A percentile compares a stretch with the other conserved stretches of the same genome.
phyloP scores from a whole-genome alignment of 1,284 basidiomycete species.

The Austroboletus olivaceoglutinosus region DNA sequence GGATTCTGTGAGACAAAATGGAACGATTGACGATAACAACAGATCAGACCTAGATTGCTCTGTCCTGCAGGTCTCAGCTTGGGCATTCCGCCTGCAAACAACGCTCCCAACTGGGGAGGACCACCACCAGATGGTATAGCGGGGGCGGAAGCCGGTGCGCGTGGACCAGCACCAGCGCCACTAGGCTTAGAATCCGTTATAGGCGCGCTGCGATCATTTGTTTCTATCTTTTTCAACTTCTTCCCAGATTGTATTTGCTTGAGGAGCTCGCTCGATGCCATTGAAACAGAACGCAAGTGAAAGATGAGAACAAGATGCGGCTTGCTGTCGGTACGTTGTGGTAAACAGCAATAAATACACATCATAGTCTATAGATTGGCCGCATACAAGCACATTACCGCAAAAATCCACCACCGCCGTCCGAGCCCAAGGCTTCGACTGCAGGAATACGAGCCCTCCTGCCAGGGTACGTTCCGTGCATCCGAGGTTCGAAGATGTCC shows the following conservation, averaged over 20 bases:
- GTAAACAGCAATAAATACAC: conserved; percentile 26
- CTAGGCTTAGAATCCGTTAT: conserved; percentile 51
- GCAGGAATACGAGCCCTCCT: too few species aligned
- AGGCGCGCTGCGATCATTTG: conserved; percentile 80
- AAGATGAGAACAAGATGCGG: not conserved
- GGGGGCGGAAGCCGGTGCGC: conserved; percentile 30
- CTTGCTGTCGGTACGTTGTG: not conserved
- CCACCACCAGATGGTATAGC: conserved; percentile 41
- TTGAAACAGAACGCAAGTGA: conserved; percentile 30
- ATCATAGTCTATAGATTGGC: not conserved
- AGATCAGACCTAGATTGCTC: conserved; percentile 49
- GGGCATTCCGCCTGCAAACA: conserved; percentile 91
- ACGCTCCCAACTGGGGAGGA: conserved; percentile 76
- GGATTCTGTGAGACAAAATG: conserved; percentile 14
- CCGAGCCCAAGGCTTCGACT: too few species aligned
- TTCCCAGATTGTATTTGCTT: conserved; percentile 79
- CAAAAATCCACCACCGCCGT: too few species aligned
- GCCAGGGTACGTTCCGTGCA: too few species aligned
- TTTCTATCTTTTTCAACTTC: conserved; percentile 75
- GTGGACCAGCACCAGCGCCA: conserved; percentile 39
- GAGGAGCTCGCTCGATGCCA: conserved; percentile 71
- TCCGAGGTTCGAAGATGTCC: too few species aligned
- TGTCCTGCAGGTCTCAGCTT: conserved; percentile 79
- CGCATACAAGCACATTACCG: too few species aligned
- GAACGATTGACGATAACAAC: conserved; percentile 6